Percentiles rank a stretch among this genome's conserved stretches.
phyloP scores from a whole-genome alignment of 2,329 filamentous ascomycete species.

The Clarireedia sp. region DNA sequence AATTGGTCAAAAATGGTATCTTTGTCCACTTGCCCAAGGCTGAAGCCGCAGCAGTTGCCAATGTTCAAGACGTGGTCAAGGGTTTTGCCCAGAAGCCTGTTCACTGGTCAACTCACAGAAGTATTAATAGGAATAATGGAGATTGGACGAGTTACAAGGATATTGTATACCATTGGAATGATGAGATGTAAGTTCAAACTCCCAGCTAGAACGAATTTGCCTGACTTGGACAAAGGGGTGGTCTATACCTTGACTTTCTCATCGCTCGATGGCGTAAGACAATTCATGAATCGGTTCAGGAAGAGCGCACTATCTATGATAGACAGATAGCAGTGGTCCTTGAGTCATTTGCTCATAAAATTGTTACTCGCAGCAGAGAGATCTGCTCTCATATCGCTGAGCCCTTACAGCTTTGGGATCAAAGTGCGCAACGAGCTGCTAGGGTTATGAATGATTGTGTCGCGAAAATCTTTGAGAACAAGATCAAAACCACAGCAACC shows the following conservation, averaged over 20 bases:
- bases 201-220: neutral
- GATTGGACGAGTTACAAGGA: neutral
- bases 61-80: neutral
- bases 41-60: neutral
- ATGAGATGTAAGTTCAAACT: constrained; percentile 13
- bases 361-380: neutral
- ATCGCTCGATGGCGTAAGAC: neutral
- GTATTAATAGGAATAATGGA: constrained; percentile 11
- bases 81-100: neutral
- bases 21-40: neutral
- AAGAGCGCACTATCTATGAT: neutral
- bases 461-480: neutral
- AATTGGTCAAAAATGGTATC: no score
- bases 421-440: neutral
- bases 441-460: neutral
- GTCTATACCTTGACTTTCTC: neutral
- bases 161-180: constrained; percentile 13
- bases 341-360: neutral
- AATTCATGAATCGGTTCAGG: neutral
- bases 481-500: neutral
- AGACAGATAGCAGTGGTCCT: neutral
- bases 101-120: constrained; percentile 15
- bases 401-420: neutral
- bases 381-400: neutral
- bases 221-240: neutral